A percentile compares a stretch with the other conserved stretches of the same genome.
Evolutionary conservation across 1,284 basidiomycete species (phyloP).

Genomic region (Marasmius fiardii): DNA sequence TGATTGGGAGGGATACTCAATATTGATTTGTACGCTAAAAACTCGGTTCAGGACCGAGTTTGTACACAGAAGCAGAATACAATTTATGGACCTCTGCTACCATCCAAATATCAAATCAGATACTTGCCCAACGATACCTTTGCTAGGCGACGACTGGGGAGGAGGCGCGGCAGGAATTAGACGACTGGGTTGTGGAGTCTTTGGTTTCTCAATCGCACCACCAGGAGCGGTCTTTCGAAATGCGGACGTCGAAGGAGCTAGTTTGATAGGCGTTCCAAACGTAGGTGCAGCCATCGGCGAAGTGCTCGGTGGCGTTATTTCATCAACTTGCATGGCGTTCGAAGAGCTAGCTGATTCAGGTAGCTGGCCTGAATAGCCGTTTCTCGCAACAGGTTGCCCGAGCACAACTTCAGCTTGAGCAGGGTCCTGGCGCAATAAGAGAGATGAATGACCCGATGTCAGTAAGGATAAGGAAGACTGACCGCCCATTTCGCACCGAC

Average conservation of each 20-base stretch:
- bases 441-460: slow-evolving; percentile 8
- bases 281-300: slow-evolving; percentile 27
- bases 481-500: slow-evolving; percentile 80
- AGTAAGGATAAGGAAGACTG: slow-evolving; percentile 25
- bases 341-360: slow-evolving; percentile 17
- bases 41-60: no score
- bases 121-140: slow-evolving; percentile 65
- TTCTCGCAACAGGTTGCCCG: slow-evolving; percentile 32
- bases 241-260: slow-evolving; percentile 66
- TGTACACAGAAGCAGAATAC: no score
- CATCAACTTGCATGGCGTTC: slow-evolving; percentile 44
- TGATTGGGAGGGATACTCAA: no score
- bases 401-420: slow-evolving; percentile 53
- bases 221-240: slow-evolving; percentile 46
- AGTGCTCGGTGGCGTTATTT: slow-evolving; percentile 24
- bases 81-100: slow-evolving; percentile 35
- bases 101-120: slow-evolving; percentile 77
- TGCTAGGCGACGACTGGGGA: slow-evolving; percentile 37
- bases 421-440: slow-evolving; percentile 50
- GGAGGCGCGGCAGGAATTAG: slow-evolving; percentile 12
- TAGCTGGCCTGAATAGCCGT: slow-evolving; percentile 24
- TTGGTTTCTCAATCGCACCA: slow-evolving; percentile 14
- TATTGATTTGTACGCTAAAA: no score
- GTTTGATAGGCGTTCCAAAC: slow-evolving; percentile 62
- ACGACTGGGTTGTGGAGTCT: not conserved